Evolutionary conservation across 2,329 filamentous ascomycete species (phyloP), one percentile per base, ranked within the genome.

Genomic region (Alternaria arbusti): DNA sequence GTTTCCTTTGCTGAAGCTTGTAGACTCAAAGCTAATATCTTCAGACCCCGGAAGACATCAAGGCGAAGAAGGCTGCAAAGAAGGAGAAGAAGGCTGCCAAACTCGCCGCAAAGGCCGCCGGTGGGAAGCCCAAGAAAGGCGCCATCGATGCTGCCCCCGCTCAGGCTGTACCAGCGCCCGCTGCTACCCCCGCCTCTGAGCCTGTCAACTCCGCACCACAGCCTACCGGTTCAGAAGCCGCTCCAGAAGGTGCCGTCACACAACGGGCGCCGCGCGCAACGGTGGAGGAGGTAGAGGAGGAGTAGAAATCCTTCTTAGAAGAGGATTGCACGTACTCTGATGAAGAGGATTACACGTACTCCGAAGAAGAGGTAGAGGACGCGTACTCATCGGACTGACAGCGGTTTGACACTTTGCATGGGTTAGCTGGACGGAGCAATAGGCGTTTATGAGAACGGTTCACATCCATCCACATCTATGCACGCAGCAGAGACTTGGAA

Each of bases 41-140:
- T 0, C 45, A 79, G 78, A 80, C 76, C 11, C 71, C 74, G 54
- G 82, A 84, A 55, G 81, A 82, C 56, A 77, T 80, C 66, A 82
- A 82, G 64, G 76, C 79, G 56, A 82, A 83, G 71, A 84, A 84
- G 72, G 60, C 72, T n/a, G 76, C 78, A 43, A 82, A 82, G 70
- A 78, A 78, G 61, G 71, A 76, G 52, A 77, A 77, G 63, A 80
- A 79, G 54, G 74, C 73, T 6, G 71, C 78, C 36, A 77, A 79
- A 65, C 52, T 69, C 68, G 64, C 64, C 10, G 73, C 74, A 30
- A 75, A 75, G 63, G 74, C 74, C 20, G 74, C 73, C 30, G 69
- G 68, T 59, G 74, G 74, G 46, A 75, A 73, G 15, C 51, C 72
- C 30, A 79, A 79, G 64, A 78, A 77, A 55, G 74, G 79, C 61